Evolutionary conservation across 768 basidiomycete species (phyloP), one percentile per base, ranked within the genome.

Genomic region (Inosperma sp.): DNA sequence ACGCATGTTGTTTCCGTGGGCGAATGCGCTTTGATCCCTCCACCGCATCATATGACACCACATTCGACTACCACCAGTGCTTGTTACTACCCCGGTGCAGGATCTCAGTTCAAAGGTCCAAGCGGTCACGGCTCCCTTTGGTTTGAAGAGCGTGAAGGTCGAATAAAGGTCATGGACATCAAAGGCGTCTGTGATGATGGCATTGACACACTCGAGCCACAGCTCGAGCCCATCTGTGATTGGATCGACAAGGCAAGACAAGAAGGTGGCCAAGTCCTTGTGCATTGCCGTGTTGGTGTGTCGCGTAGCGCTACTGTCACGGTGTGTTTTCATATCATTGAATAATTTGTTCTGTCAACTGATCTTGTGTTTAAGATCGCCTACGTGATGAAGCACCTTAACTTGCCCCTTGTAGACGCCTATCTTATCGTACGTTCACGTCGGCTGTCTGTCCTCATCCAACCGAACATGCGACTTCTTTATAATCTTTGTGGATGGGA

Each of bases 221-320:
- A 93, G 67, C 77, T 98, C 26, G 83, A 83, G 52, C 84, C 86
- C 2, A 88, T 95, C 34, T 92, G 92, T 62, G 86, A 84, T 39
- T 97, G 93, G 90, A 97, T 98, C 59, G 92, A 95, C 60, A 76
- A 80, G 44, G 95, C 93, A 35, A 73, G 91, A 33, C 67, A 71
- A 27, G 79, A 83, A 43, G 93, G 94, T 6, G 95, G 95, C 2
- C 88, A 88, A 62, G 86, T 95, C 27, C 76, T 98, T 45, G 93
- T 98, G 7, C 95, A 98, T 68, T 98, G 95, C 67, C 80, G 93
- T n/a, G 95, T 98, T n/a, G 95, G 95, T n/a, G 95, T 98, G 35
- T 90, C 87, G 36, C 73, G 95, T 53, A 91, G 88, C 62, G 94
- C 95, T 23, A 95, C 92, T 26, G 93, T 98, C 53, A 88, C 88